Conservation (phyloP, 148 eudicot species). For the Chenopodium suecicum region DNA sequence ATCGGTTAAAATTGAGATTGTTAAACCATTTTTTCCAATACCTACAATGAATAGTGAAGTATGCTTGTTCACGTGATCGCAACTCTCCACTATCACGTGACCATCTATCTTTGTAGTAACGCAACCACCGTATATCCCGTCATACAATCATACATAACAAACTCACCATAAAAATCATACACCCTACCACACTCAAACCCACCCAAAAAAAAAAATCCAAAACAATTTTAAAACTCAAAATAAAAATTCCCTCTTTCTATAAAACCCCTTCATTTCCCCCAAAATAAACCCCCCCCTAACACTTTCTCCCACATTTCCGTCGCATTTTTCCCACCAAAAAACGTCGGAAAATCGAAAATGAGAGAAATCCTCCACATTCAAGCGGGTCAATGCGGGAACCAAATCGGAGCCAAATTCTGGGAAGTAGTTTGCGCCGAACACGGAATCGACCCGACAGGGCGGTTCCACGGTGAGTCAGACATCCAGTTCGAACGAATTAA, state of each 20-base stretch:
- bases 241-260: background rate
- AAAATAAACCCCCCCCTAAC: background rate
- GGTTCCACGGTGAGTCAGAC: constrained; percentile 38
- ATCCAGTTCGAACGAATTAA: constrained; percentile 44
- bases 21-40: no score
- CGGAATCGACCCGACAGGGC: constrained; percentile 47
- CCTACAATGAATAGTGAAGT: background rate
- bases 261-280: background rate
- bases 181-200: no score
- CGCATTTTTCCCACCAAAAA: background rate
- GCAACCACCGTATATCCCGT: background rate
- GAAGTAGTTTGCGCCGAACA: constrained; percentile 53
- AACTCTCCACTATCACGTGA: background rate
- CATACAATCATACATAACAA: background rate
- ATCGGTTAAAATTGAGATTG: no score
- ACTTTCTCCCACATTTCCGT: background rate
- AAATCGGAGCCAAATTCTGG: constrained; percentile 56
- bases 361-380: constrained; percentile 51
- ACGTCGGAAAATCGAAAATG: constrained; percentile 21
- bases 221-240: background rate
- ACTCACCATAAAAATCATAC: background rate
- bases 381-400: constrained; percentile 54
- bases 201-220: background rate
- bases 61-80: constrained; percentile 11
- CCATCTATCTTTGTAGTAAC: no score